Percentiles rank a stretch among this genome's conserved stretches.
phyloP scores from a whole-genome alignment of 805 yeast species.

The Candida hungchunana region DNA sequence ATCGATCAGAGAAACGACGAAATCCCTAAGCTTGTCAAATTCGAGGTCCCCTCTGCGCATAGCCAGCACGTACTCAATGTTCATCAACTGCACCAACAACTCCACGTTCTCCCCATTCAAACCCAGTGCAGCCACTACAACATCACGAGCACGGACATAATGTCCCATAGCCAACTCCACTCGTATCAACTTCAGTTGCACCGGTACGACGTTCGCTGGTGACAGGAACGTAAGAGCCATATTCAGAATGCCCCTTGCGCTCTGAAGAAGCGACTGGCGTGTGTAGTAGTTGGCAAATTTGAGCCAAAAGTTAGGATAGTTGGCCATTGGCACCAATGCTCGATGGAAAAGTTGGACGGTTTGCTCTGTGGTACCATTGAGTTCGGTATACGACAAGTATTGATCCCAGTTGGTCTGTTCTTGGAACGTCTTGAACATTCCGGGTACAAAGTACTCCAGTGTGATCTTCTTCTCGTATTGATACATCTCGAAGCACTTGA shows the following conservation, averaged over 20 bases:
- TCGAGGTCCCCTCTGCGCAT: background rate
- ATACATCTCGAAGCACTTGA: slow-evolving; percentile 44
- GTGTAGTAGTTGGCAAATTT: slow-evolving; percentile 42
- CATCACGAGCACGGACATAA: slow-evolving; percentile 31
- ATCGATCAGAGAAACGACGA: slow-evolving; percentile 5
- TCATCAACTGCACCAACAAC: slow-evolving; percentile 38
- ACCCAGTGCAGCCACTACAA: slow-evolving; percentile 21
- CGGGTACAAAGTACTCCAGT: slow-evolving; percentile 35
- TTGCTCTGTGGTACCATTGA: slow-evolving; percentile 15
- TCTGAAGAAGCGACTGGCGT: slow-evolving; percentile 26
- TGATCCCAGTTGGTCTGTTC: slow-evolving; percentile 57
- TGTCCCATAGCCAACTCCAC: slow-evolving; percentile 38
- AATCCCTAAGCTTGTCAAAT: slow-evolving; percentile 4
- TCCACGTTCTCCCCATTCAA: slow-evolving; percentile 29
- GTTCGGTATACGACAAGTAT: slow-evolving; percentile 54
- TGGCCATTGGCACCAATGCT: slow-evolving; percentile 41
- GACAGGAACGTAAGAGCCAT: slow-evolving; percentile 30
- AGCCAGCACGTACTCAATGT: slow-evolving; percentile 34
- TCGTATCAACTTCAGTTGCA: slow-evolving; percentile 39
- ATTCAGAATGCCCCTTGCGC: slow-evolving; percentile 37
- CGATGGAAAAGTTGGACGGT: slow-evolving; percentile 40
- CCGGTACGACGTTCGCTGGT: slow-evolving; percentile 24
- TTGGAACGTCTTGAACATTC: slow-evolving; percentile 30
- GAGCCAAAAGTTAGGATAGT: slow-evolving; percentile 46
- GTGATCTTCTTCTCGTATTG: slow-evolving; percentile 42